A percentile compares a stretch with the other conserved stretches of the same genome.
These are phyloP conservation scores for Trichoderma sp. DNA, from an alignment of 2,329 filamentous ascomycete species.

Conservation along the genomic window DNA sequence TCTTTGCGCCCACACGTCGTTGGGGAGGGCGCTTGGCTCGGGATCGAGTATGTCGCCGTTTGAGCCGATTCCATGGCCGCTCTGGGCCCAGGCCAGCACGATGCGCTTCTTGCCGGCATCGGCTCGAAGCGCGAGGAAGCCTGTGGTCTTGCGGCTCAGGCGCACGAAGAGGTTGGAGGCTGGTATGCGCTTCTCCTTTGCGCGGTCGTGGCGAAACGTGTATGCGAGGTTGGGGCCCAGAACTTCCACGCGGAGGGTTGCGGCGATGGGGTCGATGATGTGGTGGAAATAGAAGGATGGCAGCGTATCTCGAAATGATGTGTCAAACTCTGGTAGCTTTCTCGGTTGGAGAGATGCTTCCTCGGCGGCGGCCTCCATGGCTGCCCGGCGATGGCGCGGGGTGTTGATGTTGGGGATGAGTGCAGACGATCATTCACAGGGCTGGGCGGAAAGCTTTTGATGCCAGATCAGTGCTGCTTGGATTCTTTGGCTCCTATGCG, in stretches of 20 bases:
- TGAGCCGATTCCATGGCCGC: conserved; percentile 40
- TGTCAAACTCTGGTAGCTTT: conserved; percentile 33
- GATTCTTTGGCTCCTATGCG: neutral
- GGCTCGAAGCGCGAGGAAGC: conserved; percentile 39
- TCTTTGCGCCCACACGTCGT: conserved; percentile 40
- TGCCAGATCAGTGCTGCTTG: neutral
- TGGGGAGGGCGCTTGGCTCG: conserved; percentile 35
- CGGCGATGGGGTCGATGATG: conserved; percentile 34
- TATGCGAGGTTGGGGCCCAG: conserved; percentile 41
- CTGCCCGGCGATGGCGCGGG: neutral
- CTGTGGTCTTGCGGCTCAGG: conserved; percentile 40
- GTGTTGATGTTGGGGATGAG: neutral
- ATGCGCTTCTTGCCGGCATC: conserved; percentile 30
- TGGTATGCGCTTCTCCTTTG: conserved; percentile 7
- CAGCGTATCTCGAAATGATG: conserved; percentile 29
- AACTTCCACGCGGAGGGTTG: conserved; percentile 38
- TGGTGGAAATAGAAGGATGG: conserved; percentile 42
- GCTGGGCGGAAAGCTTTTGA: neutral
- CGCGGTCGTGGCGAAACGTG: conserved; percentile 38
- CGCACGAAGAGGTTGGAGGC: conserved; percentile 19
- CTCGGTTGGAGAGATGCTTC: neutral
- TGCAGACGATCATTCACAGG: neutral
- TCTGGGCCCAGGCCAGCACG: conserved; percentile 42
- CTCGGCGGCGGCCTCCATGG: neutral
- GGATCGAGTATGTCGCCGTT: conserved; percentile 40